Percentiles rank a stretch among this genome's conserved stretches.
Conservation (phyloP, 2,329 filamentous ascomycete species). For the Colletotrichum sp. region DNA sequence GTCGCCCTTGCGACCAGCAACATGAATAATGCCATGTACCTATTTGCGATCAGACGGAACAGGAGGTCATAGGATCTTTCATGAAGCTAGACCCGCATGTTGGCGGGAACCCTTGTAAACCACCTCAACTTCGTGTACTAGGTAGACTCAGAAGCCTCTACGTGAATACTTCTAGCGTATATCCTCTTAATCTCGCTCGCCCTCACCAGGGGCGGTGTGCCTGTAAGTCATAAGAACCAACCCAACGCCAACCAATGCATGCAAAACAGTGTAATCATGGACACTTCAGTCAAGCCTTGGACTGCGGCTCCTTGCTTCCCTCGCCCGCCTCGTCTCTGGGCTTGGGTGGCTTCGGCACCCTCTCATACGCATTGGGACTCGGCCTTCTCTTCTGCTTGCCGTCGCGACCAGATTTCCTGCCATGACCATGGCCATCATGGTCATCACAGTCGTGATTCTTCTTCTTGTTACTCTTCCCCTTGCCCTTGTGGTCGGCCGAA, state of each 20-base stretch:
- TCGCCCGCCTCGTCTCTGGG: constrained; percentile 32
- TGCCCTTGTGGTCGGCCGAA: constrained; percentile 41
- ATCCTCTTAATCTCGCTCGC: not conserved
- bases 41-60: not conserved
- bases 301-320: constrained; percentile 19
- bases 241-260: constrained; percentile 13
- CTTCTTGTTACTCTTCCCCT: constrained; percentile 35
- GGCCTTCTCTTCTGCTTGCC: constrained; percentile 52
- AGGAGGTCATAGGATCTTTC: not conserved
- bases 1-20: not conserved
- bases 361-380: constrained; percentile 85
- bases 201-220: not conserved
- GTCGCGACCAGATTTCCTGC: constrained; percentile 27
- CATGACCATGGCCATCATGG: constrained; percentile 37
- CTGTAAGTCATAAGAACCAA: not conserved
- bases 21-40: not conserved
- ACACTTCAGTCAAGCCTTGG: not conserved
- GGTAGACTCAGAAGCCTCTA: not conserved
- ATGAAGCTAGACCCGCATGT: not conserved
- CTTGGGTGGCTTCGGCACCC: constrained; percentile 59
- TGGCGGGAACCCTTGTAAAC: not conserved
- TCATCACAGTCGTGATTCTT: constrained; percentile 39
- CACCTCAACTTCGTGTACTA: not conserved
- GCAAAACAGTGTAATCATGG: not conserved
- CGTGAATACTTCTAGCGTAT: not conserved